Conservation (phyloP, 805 yeast genomes). For the Lachancea sp. region DNA sequence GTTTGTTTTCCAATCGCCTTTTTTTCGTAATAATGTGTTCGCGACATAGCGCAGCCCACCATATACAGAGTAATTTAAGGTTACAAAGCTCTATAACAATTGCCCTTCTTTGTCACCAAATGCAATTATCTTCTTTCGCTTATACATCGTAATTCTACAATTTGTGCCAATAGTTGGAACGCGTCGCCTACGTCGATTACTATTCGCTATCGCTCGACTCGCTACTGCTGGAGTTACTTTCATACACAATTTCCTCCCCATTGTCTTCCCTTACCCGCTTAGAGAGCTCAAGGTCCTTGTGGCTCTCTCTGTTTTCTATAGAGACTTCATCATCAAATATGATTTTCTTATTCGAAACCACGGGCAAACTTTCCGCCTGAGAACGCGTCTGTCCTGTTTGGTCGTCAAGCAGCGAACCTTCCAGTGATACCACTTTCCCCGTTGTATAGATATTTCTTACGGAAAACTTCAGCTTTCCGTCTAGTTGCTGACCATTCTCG, state of each 20-base stretch:
- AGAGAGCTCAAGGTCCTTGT: slow-evolving; percentile 31
- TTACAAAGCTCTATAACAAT: no score
- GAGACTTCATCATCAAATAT: slow-evolving; percentile 43
- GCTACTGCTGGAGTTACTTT: slow-evolving; percentile 29
- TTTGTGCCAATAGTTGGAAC: background rate
- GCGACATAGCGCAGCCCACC: no score
- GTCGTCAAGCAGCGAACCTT: slow-evolving; percentile 64
- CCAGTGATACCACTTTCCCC: slow-evolving; percentile 77
- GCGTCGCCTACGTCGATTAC: no score
- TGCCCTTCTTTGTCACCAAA: background rate
- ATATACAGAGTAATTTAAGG: no score
- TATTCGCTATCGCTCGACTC: slow-evolving; percentile 26
- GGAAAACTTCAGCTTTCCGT: slow-evolving; percentile 74
- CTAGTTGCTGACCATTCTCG: slow-evolving; percentile 62
- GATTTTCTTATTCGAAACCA: slow-evolving; percentile 42
- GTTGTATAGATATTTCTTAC: slow-evolving; percentile 66
- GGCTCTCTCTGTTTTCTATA: slow-evolving; percentile 32
- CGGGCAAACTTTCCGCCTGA: slow-evolving; percentile 50
- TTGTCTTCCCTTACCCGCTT: slow-evolving; percentile 29
- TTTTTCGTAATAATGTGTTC: no score
- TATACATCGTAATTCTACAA: slow-evolving; percentile 3
- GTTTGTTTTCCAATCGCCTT: no score
- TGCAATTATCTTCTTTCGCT: background rate
- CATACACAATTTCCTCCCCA: slow-evolving; percentile 33
- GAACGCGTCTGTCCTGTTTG: slow-evolving; percentile 26